These are phyloP conservation scores for Mucor sp. DNA, from an alignment of 371 early-diverging fungal genomes.

Conservation along the genomic window DNA sequence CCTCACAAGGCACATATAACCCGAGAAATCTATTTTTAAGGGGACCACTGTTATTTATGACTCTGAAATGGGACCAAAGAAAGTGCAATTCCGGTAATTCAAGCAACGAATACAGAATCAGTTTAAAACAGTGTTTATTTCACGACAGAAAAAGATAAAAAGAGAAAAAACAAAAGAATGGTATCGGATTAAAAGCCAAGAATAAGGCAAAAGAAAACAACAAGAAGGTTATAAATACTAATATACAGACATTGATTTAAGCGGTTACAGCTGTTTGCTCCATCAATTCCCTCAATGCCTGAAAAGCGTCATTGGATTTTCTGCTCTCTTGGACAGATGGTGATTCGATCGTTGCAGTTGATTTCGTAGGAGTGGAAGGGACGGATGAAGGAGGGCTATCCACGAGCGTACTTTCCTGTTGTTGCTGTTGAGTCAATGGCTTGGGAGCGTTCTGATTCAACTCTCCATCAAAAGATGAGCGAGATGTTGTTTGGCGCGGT, in stretches of 20 bases:
- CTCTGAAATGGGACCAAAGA: neutral
- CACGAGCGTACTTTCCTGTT: neutral
- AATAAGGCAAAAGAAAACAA: neutral
- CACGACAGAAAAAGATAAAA: neutral
- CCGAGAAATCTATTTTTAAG: neutral
- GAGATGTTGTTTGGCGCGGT: neutral
- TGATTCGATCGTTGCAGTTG: neutral
- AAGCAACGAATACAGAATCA: neutral
- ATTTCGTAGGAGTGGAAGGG: neutral
- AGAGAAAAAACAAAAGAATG: neutral
- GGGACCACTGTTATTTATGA: neutral
- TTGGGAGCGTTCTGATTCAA: neutral
- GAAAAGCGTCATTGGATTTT: slow-evolving; percentile 16
- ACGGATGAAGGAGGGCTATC: neutral
- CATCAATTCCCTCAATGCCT: slow-evolving; percentile 16
- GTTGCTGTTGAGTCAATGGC: neutral
- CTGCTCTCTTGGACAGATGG: neutral
- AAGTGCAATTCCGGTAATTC: neutral
- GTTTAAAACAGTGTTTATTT: neutral
- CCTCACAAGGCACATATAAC: neutral
- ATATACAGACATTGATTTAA: neutral
- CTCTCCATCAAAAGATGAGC: neutral
- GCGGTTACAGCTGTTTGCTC: neutral
- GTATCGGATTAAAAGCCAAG: neutral
- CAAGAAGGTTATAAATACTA: neutral